Evolutionary conservation across 2,329 filamentous ascomycete genomes (phyloP).

Genomic region (Camillea tinctor): DNA sequence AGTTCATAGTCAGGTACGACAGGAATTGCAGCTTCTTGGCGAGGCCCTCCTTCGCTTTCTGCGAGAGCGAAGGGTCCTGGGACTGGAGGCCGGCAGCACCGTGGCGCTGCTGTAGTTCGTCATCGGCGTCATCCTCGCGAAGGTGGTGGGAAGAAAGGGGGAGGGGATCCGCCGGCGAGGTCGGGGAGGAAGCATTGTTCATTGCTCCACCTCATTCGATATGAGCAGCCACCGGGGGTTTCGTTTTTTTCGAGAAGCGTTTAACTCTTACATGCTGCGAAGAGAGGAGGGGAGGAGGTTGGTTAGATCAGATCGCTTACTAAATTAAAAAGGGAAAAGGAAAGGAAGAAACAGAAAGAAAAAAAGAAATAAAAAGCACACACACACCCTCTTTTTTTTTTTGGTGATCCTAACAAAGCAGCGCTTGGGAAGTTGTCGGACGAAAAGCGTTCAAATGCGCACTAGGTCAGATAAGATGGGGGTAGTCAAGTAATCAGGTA

Average conservation of each 20-base stretch:
- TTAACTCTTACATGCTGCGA: conserved; percentile 34
- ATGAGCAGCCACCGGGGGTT: conserved; percentile 30
- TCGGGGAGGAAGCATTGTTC: conserved; percentile 45
- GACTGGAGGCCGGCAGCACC: conserved; percentile 5
- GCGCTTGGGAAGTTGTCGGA: no score
- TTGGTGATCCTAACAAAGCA: no score
- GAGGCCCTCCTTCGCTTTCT: conserved; percentile 36
- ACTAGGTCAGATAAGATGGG: no score
- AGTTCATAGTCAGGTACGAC: conserved; percentile 56
- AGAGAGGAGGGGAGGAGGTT: conserved; percentile 2
- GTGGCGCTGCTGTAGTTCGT: conserved; percentile 11
- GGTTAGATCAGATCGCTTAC: no score
- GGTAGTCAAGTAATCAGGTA: no score
- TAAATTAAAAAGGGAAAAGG: no score
- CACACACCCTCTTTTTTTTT: no score
- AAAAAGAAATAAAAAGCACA: no score
- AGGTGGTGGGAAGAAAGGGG: conserved; percentile 22
- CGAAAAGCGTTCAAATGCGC: no score
- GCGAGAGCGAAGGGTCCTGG: conserved; percentile 28
- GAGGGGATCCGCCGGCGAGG: conserved; percentile 37
- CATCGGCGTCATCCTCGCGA: conserved; percentile 21
- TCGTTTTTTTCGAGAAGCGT: conserved; percentile 11
- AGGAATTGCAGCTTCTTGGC: conserved; percentile 60
- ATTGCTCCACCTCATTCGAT: conserved; percentile 43
- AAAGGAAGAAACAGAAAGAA: no score